Conservation (phyloP, 768 basidiomycete genomes). For the Panus rudis region DNA sequence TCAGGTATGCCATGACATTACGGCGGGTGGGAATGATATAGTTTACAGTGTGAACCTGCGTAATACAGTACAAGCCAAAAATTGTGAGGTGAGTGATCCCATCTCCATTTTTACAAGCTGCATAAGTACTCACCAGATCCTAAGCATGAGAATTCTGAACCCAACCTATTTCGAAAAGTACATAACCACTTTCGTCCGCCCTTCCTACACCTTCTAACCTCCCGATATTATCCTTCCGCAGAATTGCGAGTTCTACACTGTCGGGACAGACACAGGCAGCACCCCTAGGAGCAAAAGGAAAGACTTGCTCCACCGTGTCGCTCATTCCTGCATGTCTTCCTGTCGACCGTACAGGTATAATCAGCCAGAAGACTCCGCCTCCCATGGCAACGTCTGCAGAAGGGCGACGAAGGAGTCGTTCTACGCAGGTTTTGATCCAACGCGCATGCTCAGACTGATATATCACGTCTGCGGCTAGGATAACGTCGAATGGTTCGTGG, state of each 20-base stretch:
- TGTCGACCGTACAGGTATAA: constrained; percentile 60
- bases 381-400: background rate
- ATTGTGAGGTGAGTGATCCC: too few species aligned
- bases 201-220: constrained; percentile 52
- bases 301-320: constrained; percentile 48
- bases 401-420: constrained; percentile 34
- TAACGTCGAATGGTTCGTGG: constrained; percentile 49
- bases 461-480: constrained; percentile 76
- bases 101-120: too few species aligned
- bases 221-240: constrained; percentile 40
- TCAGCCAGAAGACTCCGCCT: constrained; percentile 61
- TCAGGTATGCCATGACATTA: too few species aligned
- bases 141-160: too few species aligned
- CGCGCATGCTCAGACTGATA: constrained; percentile 64
- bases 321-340: constrained; percentile 56
- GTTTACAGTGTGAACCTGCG: too few species aligned
- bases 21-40: too few species aligned
- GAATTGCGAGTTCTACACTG: constrained; percentile 34
- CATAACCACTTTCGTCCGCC: constrained; percentile 65
- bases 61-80: too few species aligned
- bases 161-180: constrained; percentile 72
- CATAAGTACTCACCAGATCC: too few species aligned
- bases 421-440: constrained; percentile 63
- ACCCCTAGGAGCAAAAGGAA: too few species aligned
- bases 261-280: constrained; percentile 1